Evolutionary conservation across 1,139 yeast species (phyloP).

Genomic region (Kodamaea arcana): DNA sequence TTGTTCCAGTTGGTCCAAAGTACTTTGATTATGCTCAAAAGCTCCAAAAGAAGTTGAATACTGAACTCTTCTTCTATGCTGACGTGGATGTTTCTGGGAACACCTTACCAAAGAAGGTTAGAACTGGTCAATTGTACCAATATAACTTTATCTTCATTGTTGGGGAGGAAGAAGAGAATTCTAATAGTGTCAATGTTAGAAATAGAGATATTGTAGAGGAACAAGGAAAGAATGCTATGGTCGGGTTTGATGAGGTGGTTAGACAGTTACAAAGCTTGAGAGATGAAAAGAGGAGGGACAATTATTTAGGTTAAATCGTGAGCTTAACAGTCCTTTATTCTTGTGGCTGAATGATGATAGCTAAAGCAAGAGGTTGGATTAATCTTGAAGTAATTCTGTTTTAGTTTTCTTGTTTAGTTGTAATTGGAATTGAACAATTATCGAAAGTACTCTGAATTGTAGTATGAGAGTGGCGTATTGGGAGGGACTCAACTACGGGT

Average conservation of each 20-base stretch:
- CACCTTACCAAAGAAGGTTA: constrained; percentile 93
- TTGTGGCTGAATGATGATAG: too few relatives aligned
- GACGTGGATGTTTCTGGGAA: constrained; percentile 92
- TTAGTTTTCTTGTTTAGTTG: too few relatives aligned
- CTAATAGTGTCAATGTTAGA: constrained; percentile 81
- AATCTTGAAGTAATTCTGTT: too few relatives aligned
- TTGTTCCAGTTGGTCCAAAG: constrained; percentile 94
- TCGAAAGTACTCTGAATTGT: too few relatives aligned
- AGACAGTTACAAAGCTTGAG: constrained; percentile 60
- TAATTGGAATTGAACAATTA: too few relatives aligned
- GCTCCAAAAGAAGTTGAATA: constrained; percentile 64
- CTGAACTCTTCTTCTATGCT: constrained; percentile 70
- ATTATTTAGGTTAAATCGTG: constrained; percentile 42
- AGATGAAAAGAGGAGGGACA: constrained; percentile 67
- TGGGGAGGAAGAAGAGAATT: constrained; percentile 86
- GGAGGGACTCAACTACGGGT: too few relatives aligned
- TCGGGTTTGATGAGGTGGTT: constrained; percentile 65
- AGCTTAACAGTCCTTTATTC: too few relatives aligned
- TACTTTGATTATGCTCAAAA: constrained; percentile 83
- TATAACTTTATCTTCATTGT: constrained; percentile 94
- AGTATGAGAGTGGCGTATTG: too few relatives aligned
- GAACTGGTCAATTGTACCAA: constrained; percentile 89
- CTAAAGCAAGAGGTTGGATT: too few relatives aligned
- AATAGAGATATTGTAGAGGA: constrained; percentile 81
- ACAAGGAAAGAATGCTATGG: constrained; percentile 86